Conservation (phyloP, 352 stramenopile species). For the Globisporangium polare region DNA sequence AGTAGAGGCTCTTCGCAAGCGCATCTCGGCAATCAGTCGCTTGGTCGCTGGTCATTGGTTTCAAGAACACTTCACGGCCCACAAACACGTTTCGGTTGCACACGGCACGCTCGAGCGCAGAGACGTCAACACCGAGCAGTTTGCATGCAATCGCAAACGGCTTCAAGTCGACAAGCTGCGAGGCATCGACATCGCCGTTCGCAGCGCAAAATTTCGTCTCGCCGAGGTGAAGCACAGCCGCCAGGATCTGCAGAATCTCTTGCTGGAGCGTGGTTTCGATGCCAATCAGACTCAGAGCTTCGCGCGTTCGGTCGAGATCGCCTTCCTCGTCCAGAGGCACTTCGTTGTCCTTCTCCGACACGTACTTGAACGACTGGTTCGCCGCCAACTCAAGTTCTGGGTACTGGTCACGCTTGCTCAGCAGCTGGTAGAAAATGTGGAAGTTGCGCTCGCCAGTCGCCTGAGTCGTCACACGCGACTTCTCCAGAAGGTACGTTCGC, state of each 20-base stretch:
- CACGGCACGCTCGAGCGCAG: slow-evolving; percentile 58
- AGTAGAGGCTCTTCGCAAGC: slow-evolving; percentile 93
- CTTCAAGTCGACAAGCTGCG: slow-evolving; percentile 50
- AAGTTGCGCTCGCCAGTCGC: slow-evolving; percentile 89
- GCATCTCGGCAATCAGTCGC: slow-evolving; percentile 89
- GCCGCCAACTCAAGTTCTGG: slow-evolving; percentile 51
- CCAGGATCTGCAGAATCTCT: slow-evolving; percentile 89
- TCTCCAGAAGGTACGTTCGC: slow-evolving; percentile 91
- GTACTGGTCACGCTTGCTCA: slow-evolving; percentile 55
- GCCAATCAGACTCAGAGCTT: slow-evolving; percentile 87
- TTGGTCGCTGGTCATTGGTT: slow-evolving; percentile 83
- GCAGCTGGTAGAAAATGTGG: slow-evolving; percentile 93
- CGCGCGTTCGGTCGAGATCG: slow-evolving; percentile 62
- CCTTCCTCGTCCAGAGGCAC: slow-evolving; percentile 56
- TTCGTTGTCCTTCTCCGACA: slow-evolving; percentile 32
- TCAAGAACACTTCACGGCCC: slow-evolving; percentile 71
- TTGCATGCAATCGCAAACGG: slow-evolving; percentile 55
- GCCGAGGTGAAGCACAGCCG: slow-evolving; percentile 89
- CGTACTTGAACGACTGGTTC: slow-evolving; percentile 62
- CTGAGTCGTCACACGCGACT: slow-evolving; percentile 88
- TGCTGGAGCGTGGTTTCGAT: slow-evolving; percentile 76
- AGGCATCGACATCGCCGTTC: slow-evolving; percentile 78
- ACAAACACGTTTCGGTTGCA: slow-evolving; percentile 84
- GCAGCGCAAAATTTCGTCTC: slow-evolving; percentile 84
- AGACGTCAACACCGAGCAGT: slow-evolving; percentile 53